Conservation (phyloP, 495 filamentous ascomycete species). For the Hypoxylon lenormandii region DNA sequence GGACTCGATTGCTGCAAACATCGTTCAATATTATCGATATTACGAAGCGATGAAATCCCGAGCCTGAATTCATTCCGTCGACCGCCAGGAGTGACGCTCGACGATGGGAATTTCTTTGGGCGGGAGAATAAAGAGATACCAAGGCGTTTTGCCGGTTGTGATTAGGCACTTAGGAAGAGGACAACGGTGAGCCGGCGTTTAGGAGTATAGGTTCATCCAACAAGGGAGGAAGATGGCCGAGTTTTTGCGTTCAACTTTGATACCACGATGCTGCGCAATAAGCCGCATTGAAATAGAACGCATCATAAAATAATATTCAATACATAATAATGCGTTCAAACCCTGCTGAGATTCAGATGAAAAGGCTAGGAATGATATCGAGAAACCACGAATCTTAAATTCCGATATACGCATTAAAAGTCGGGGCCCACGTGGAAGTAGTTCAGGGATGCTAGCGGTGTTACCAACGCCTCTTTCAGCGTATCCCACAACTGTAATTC, state of each 20-base stretch:
- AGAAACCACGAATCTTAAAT: background rate
- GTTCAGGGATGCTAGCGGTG: slow-evolving; percentile 26
- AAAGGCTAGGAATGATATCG: too few species aligned
- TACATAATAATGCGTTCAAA: background rate
- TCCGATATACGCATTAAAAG: slow-evolving; percentile 11
- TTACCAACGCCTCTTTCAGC: slow-evolving; percentile 4
- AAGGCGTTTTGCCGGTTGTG: slow-evolving; percentile 27
- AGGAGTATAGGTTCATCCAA: slow-evolving; percentile 17
- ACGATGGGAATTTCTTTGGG: slow-evolving; percentile 3
- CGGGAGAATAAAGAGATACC: slow-evolving; percentile 23
- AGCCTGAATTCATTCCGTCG: background rate
- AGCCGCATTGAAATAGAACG: slow-evolving; percentile 1
- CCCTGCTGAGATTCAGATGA: background rate
- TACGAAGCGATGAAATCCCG: background rate
- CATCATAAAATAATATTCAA: slow-evolving; percentile 9
- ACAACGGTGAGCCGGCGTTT: slow-evolving; percentile 33
- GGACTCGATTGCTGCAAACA: background rate
- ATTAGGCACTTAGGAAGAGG: background rate
- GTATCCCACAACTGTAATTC: background rate
- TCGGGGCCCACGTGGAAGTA: slow-evolving; percentile 25
- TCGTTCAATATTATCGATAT: background rate
- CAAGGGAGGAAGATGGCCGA: slow-evolving; percentile 1
- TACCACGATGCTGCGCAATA: slow-evolving; percentile 23
- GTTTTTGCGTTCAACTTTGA: slow-evolving; percentile 21
- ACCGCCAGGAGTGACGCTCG: background rate